Evolutionary conservation across 805 yeast species (phyloP), one percentile per base, ranked within the genome.

Genomic region (Barnettozyma sucrosica): DNA sequence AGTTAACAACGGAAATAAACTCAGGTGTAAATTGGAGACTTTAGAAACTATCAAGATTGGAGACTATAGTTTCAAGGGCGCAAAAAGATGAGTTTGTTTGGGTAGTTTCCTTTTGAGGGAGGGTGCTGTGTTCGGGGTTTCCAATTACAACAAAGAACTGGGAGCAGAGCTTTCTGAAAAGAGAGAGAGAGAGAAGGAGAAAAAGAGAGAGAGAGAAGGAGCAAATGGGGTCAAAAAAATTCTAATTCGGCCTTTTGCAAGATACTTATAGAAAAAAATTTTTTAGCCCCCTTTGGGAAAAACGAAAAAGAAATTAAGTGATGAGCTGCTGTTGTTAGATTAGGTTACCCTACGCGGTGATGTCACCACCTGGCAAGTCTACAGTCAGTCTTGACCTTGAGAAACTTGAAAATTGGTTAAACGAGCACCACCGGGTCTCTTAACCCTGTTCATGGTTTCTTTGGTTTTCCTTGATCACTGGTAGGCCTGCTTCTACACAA

Each of bases 181-280:
- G 45, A 49, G 50, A 47, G 50, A 48, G 43, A 49, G 51, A 53
- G 51, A 66, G 69, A 70, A 71, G 52, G 66, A 52, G 52, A 54
- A 51, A 49, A 49, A 47, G 61, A 47, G 51, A 53, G 54, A 50
- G 47, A 47, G 48, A 58, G 47, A 45, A 58, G 54, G 54, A 37
- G n/a, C n/a, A 44, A 53, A 52, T 47, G 53, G 36, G 19, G 21
- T 19, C 24, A 42, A 30, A 50, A 43, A 48, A 51, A 50, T 20
- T 20, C 14, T 26, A 43, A 43, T 37, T 21, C 25, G 34, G 41
- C 46, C 37, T 26, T 23, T 38, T 23, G 45, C 36, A n/a, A 32
- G 21, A 37, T 47, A 44, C 52, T 49, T 48, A 46, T 47, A 41
- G 36, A 49, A 46, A 39, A 44, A 51, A 46, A 42, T 11, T 40